A percentile compares a stretch with the other conserved stretches of the same genome.
Conservation (phyloP, 2,329 filamentous ascomycete genomes). For the Aschersonia sp. region DNA sequence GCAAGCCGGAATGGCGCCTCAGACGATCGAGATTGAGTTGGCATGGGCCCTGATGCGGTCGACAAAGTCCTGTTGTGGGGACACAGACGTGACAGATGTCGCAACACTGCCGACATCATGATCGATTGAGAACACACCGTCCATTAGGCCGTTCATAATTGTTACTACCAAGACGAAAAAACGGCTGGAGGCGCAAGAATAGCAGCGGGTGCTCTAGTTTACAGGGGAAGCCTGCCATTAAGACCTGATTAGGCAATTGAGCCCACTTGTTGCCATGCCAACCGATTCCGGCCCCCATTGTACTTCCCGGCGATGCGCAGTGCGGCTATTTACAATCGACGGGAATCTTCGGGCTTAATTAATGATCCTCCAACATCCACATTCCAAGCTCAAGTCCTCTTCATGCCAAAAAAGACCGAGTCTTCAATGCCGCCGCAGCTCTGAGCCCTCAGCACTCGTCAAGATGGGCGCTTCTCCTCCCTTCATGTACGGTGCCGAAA, state of each 20-base stretch:
- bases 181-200: too few relatives aligned
- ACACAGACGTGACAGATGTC: not conserved
- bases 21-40: not conserved
- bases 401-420: too few relatives aligned
- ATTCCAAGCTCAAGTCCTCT: not conserved
- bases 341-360: too few relatives aligned
- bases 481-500: slow-evolving; percentile 55
- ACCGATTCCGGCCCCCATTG: slow-evolving; percentile 5
- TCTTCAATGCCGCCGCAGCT: too few relatives aligned
- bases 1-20: slow-evolving; percentile 60
- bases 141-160: not conserved
- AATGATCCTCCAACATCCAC: not conserved
- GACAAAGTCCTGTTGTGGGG: not conserved
- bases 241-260: not conserved
- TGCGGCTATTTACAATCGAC: too few relatives aligned
- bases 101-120: not conserved
- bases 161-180: too few relatives aligned
- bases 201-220: too few relatives aligned
- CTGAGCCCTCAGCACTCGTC: not conserved
- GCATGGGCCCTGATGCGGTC: not conserved
- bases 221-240: not conserved
- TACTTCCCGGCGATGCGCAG: not conserved
- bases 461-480: slow-evolving; percentile 30
- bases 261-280: slow-evolving; percentile 11
- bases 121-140: not conserved